phyloP scores from a whole-genome alignment of 1,284 basidiomycete genomes.

The Ustilago cynodontis region DNA sequence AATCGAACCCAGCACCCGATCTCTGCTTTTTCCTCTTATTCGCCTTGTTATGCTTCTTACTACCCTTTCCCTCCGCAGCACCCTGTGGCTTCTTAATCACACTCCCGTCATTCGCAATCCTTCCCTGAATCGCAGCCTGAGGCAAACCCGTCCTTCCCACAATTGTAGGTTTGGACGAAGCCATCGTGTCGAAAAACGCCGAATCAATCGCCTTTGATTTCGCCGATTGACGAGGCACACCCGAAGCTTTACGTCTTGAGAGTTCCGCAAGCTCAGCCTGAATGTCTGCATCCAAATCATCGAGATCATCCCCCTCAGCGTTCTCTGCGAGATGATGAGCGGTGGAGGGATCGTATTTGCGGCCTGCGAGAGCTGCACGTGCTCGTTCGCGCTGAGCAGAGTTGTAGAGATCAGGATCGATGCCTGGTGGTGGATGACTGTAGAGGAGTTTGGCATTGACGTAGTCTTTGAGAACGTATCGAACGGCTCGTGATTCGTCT shows the following conservation, averaged over 20 bases:
- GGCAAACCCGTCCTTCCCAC: conserved; percentile 72
- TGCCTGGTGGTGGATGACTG: conserved; percentile 81
- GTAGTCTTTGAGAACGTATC: conserved; percentile 96
- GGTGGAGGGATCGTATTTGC: conserved; percentile 37
- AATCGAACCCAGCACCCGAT: conserved; percentile 60
- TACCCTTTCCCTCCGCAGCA: conserved; percentile 71
- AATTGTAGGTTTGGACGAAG: conserved; percentile 73
- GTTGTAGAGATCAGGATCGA: conserved; percentile 83
- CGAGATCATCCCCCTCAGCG: background rate
- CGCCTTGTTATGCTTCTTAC: conserved; percentile 92
- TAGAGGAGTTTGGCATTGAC: conserved; percentile 93
- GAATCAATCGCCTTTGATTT: conserved; percentile 76
- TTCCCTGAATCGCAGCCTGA: conserved; percentile 46
- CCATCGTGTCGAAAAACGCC: conserved; percentile 83
- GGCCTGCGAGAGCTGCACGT: conserved; percentile 71
- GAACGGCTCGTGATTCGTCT: conserved; percentile 92
- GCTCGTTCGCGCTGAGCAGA: conserved; percentile 77
- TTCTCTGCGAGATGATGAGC: conserved; percentile 40
- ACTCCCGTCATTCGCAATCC: conserved; percentile 56
- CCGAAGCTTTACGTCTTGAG: conserved; percentile 9
- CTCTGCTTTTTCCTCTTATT: conserved; percentile 73
- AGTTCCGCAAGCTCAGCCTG: conserved; percentile 18
- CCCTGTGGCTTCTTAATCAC: conserved; percentile 67
- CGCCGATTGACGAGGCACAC: conserved; percentile 22
- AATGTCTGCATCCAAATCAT: conserved; percentile 35